Evolutionary conservation across 2,329 filamentous ascomycete genomes (phyloP), one percentile per base, ranked within the genome.

Genomic region (Colletotrichum cereale): DNA sequence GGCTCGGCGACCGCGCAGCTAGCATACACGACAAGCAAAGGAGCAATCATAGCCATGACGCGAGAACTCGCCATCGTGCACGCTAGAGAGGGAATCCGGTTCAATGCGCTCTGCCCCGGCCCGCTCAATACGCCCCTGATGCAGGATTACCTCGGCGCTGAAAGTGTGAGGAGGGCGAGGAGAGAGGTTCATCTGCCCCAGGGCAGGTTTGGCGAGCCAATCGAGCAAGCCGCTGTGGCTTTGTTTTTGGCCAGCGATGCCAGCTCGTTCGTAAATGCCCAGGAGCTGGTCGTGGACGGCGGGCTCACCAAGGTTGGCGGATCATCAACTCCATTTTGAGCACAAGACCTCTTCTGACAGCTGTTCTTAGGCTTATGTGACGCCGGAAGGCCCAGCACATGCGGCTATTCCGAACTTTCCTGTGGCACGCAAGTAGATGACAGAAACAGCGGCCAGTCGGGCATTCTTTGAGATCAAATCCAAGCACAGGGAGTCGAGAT

Each of bases 1-100:
- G 92, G 92, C 18, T 89, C 89, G 67, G 91, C 91, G 12, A 92
- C 92, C 2, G 91, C 92, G 0, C 92, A 94, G 79, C 81, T 93
- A 67, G 92, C 92, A 2, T 94, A 94, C 79, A 94, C 92, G 0
- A 91, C 92, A 6, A 92, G 89, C 79, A 94, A 94, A 81, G 92
- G 92, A 55, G 92, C 92, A 0, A 92, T 94, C 2, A 81, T 94
- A 53, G 92, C 92, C 2, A 84, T 94, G 87, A 94, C 92, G 31
- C 85, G 92, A 64, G 92, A 94, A 77, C 78, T 94, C 75, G 91
- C 92, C 7, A 92, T 94, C 78, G 90, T 93, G 18, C 92, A 94
- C 79, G 92, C 92, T 11, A 84, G 90, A 38, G 92, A 94, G 77
- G 91, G 91, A n/a, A 92, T 88, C 81, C 84, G 92, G 48, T 94